phyloP scores from a whole-genome alignment of 2,329 filamentous ascomycete species.

The Didymella lethalis region DNA sequence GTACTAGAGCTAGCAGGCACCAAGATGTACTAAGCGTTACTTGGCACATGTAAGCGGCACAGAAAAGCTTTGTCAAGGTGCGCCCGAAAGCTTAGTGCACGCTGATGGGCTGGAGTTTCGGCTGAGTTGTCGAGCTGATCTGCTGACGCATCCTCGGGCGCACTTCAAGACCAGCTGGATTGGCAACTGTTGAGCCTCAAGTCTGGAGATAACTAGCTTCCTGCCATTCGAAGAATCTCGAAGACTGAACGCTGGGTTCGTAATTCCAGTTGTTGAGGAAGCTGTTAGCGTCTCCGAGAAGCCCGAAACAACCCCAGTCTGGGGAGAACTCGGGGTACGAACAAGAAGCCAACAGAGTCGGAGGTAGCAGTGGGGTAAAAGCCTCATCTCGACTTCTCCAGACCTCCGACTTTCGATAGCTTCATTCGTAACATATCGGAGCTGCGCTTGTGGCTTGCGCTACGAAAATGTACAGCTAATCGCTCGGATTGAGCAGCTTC shows the following conservation, averaged over 20 bases:
- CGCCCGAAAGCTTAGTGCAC: constrained; percentile 27
- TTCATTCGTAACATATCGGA: neutral
- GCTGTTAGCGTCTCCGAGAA: neutral
- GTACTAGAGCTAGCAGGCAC: neutral
- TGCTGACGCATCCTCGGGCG: constrained; percentile 1
- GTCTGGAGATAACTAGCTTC: neutral
- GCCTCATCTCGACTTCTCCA: constrained; percentile 1
- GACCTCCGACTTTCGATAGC: constrained; percentile 10
- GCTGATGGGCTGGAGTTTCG: constrained; percentile 8
- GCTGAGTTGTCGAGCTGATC: neutral
- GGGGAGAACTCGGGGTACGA: constrained; percentile 1
- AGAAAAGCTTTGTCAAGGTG: constrained; percentile 30
- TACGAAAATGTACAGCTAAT: constrained; percentile 4
- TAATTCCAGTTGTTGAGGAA: neutral
- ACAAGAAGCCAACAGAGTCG: constrained; percentile 2
- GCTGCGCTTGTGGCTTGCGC: constrained; percentile 11
- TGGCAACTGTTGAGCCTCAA: constrained; percentile 4
- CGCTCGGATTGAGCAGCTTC: neutral
- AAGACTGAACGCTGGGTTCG: neutral
- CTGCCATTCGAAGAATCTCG: neutral
- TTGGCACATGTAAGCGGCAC: constrained; percentile 17
- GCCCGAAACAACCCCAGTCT: neutral
- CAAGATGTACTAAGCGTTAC: constrained; percentile 30
- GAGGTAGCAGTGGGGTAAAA: constrained; percentile 1
- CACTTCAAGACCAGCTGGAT: neutral